Evolutionary conservation across 371 early-diverging fungal species (phyloP).

Genomic region (Funneliformis caledonium): DNA sequence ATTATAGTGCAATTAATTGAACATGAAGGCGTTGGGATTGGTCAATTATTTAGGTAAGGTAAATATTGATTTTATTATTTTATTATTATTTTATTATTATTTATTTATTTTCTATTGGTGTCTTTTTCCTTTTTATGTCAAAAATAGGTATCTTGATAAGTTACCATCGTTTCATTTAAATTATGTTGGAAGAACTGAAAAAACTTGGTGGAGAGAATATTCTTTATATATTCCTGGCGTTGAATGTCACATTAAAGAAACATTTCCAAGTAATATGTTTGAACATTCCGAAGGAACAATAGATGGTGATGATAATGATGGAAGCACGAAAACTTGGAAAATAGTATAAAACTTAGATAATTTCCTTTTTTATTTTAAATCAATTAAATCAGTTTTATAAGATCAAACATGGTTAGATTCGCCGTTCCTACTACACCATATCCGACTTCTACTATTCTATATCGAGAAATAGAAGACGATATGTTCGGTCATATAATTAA

Average conservation of each 20-base stretch:
- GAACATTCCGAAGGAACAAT: not conserved
- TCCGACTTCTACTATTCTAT: no score
- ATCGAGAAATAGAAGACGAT: no score
- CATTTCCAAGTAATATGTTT: conserved; percentile 54
- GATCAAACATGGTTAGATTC: no score
- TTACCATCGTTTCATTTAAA: conserved; percentile 58
- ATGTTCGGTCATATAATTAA: no score
- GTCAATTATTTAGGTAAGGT: conserved; percentile 56
- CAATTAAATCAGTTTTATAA: no score
- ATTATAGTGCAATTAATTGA: conserved; percentile 56
- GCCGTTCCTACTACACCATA: no score
- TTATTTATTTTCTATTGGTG: not conserved
- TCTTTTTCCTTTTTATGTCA: not conserved
- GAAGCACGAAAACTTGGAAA: no score
- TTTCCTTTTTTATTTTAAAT: no score
- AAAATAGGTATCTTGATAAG: conserved; percentile 54
- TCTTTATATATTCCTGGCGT: conserved; percentile 55
- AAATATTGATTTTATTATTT: no score
- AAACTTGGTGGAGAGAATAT: conserved; percentile 60
- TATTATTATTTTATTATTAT: not conserved
- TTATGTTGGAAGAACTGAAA: conserved; percentile 52
- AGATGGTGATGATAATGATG: no score
- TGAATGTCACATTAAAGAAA: conserved; percentile 56
- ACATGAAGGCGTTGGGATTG: conserved; percentile 61
- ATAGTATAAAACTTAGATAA: no score